phyloP scores from a whole-genome alignment of 129 eudicot genomes.

The Lactuca sativa region DNA sequence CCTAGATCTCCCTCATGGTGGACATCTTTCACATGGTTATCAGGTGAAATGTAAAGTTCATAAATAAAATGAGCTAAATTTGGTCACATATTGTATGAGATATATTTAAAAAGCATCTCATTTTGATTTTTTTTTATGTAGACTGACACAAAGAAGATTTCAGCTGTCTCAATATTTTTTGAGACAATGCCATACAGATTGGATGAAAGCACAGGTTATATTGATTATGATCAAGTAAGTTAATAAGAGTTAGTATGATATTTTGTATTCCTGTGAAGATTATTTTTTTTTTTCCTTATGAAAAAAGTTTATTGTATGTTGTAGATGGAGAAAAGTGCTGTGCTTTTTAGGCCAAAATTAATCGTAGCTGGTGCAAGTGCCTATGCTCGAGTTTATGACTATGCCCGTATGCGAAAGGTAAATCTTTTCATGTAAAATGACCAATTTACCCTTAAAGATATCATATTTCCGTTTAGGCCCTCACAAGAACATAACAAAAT shows the following conservation, averaged over 20 bases:
- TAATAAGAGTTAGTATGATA: conserved; percentile 13
- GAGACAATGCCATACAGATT: conserved; percentile 97
- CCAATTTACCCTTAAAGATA: conserved; percentile 3
- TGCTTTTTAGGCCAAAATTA: conserved; percentile 80
- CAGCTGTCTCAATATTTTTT: conserved; percentile 86
- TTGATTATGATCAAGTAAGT: conserved; percentile 88
- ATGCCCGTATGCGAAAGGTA: conserved; percentile 91
- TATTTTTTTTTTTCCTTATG: not conserved
- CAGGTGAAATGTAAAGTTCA: conserved; percentile 43
- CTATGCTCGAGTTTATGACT: conserved; percentile 86
- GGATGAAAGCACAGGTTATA: conserved; percentile 85
- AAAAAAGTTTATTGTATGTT: conserved; percentile 18
- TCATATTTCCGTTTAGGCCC: not conserved
- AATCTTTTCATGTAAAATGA: conserved; percentile 1
- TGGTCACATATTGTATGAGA: not conserved
- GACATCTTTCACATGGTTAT: conserved; percentile 96
- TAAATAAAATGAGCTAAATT: not conserved
- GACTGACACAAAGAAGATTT: conserved; percentile 95
- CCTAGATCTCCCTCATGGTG: conserved; percentile 99
- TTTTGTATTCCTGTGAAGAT: not conserved
- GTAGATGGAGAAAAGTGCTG: conserved; percentile 91
- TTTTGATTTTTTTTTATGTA: conserved; percentile 33
- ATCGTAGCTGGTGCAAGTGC: conserved; percentile 99
- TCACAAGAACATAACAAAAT: not conserved
- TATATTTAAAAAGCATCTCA: not conserved